Evolutionary conservation across 805 yeast species (phyloP), one percentile per base, ranked within the genome.

Genomic region (Saturnispora dispora): DNA sequence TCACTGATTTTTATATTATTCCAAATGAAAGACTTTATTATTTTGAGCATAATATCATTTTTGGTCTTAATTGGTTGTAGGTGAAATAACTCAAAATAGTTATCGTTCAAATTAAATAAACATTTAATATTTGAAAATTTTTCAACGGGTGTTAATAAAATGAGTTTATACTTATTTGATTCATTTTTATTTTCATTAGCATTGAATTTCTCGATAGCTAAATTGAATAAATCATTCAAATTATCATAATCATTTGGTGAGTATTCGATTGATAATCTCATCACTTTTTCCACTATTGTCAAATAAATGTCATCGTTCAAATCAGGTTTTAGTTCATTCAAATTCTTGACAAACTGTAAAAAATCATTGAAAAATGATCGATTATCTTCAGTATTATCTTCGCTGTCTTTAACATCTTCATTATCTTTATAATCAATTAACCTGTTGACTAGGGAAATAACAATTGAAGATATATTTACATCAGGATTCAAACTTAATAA

Each of bases 361-460:
- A 89, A 84, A 17, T 74, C 73, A 36, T 73, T 74, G 61, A 89
- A 87, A 35, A 87, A 64, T 17, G 41, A 37, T 18, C 22, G 11
- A 18, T 37, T 20, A 30, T 11, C 33, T 5, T 10, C 41, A 37
- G 9, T 37, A 6, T 18, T 17, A 4, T 49, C 54, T 35, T 55
- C 53, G 17, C 52, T 42, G 45, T 47, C 40, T 61, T 58, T 40
- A 4, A 18, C 20, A 13, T 66, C 63, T 13, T 55, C 74, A 47
- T 79, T 65, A 44, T 66, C 66, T 40, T 75, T 75, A 62, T 73
- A 83, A 37, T 72, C 74, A 7, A 84, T 73, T 51, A 87, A 73
- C 54, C 97, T 75, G 43, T 84, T 83, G 50, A 91, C 80, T 61
- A 93, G 72, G 0, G 90, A 78, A 15, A 80, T 68, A 30, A 90